A percentile compares a stretch with the other conserved stretches of the same genome.
These are phyloP conservation scores for Kazachstania africana DNA, from an alignment of 805 yeast genomes.

Conservation along the genomic window DNA sequence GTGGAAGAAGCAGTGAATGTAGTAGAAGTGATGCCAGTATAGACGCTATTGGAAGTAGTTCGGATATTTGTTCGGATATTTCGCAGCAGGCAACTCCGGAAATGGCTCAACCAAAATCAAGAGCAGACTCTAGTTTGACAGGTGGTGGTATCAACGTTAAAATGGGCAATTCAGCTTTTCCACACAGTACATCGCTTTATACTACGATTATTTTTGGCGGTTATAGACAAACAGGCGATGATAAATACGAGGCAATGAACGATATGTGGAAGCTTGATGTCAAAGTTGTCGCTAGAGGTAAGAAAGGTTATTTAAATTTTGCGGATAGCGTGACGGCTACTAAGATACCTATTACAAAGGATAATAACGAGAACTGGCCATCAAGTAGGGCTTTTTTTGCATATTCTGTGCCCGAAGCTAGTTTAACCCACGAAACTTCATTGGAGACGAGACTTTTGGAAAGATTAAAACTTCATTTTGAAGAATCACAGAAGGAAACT, in stretches of 20 bases:
- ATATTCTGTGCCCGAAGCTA: constrained; percentile 16
- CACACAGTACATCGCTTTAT: constrained; percentile 4
- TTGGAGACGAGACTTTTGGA: constrained; percentile 10
- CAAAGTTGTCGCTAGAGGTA: constrained; percentile 27
- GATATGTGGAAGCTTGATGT: constrained; percentile 34
- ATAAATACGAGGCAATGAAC: constrained; percentile 26
- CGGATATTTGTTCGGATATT: too few species aligned
- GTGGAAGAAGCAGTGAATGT: not conserved
- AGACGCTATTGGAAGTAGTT: not conserved
- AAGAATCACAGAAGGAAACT: too few species aligned
- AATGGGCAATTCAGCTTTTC: not conserved
- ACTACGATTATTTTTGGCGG: constrained; percentile 37
- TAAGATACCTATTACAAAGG: constrained; percentile 10
- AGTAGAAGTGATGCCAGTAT: not conserved
- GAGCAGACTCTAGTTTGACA: not conserved
- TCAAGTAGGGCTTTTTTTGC: constrained; percentile 29
- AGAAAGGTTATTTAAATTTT: constrained; percentile 27
- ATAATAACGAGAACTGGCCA: constrained; percentile 20
- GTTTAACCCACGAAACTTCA: constrained; percentile 4
- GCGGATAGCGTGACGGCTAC: constrained; percentile 28
- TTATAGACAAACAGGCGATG: constrained; percentile 26
- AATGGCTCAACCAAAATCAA: not conserved
- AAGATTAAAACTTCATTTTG: constrained; percentile 13
- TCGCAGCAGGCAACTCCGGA: too few species aligned
- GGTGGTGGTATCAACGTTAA: not conserved